Base-by-base conservation (phyloP, 352 stramenopile genomes). In the Aphanomyces invadans region DNA sequence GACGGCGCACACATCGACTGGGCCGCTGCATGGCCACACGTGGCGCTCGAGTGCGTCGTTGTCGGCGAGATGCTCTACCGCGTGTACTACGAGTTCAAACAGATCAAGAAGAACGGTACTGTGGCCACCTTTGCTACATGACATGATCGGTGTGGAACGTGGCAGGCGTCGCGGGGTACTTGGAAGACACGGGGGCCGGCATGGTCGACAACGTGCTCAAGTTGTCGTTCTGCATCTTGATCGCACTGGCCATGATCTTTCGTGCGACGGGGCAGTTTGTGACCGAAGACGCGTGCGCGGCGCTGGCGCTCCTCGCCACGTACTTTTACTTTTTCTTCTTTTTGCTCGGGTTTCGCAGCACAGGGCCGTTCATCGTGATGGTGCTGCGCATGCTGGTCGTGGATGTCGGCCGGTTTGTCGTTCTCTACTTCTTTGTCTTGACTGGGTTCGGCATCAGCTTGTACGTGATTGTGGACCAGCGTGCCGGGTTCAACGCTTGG, bases 291-390 rank as follows among this genome's bases (percentile, higher is more conserved):
- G 76, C 76, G 33, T 73, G 78, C 21, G 70, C 69, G 0, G 76
- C 76, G 10, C 69, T 81, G 0, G 71, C 78, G 5, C 62, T 86
- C 10, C 75, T 87, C 19, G 81, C 81, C 56, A 72, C 77, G 48
- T 87, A 78, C 75, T 77, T 83, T 42, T 87, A 87, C 61, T 55
- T 79, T 32, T 82, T 87, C 54, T 89, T 85, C 68, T 89, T 89
- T 70, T 56, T 89, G 19, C 53, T 86, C 12, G 77, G 80, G 4
- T 87, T 86, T 62, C 77, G 78, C 52, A 76, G 72, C 19, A 87
- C 78, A 3, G 78, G 80, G 4, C 80, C 80, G 26, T 85, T 86
- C 54, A 76, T 89, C 28, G 80, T 87, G 51, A 87, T 85, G 78
- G 84, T 89, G 46, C 62, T 83, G 10, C 71, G 72, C 1, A 87